These are phyloP conservation scores for Maudiozyma serrabonitensis DNA, from an alignment of 805 yeast species.

Conservation along the genomic window DNA sequence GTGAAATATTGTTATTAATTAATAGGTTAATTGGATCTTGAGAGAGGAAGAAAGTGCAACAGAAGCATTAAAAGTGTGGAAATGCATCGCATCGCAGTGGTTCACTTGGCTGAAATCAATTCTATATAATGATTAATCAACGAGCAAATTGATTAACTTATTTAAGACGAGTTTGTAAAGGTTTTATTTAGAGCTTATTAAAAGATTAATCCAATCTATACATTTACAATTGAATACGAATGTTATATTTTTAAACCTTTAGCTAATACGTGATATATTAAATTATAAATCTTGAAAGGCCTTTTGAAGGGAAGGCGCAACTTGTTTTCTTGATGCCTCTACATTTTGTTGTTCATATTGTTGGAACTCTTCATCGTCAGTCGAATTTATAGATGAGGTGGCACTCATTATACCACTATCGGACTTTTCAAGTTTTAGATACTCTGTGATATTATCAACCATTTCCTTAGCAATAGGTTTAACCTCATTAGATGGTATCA, in stretches of 20 bases:
- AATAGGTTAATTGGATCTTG: too few relatives aligned
- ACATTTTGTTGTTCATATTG: slow-evolving; percentile 42
- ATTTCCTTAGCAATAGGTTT: slow-evolving; percentile 4
- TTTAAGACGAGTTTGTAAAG: too few relatives aligned
- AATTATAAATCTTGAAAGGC: slow-evolving; percentile 11
- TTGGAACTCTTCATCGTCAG: neutral
- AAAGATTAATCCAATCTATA: too few relatives aligned
- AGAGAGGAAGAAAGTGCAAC: too few relatives aligned
- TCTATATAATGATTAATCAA: neutral
- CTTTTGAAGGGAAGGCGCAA: slow-evolving; percentile 49
- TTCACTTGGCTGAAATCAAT: neutral
- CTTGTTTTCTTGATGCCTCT: slow-evolving; percentile 73
- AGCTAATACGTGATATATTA: too few relatives aligned
- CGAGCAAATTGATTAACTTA: neutral
- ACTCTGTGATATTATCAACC: neutral
- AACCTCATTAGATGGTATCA: slow-evolving; percentile 16
- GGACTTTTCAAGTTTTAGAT: neutral
- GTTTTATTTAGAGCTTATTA: too few relatives aligned
- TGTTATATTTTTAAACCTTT: too few relatives aligned
- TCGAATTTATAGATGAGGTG: neutral
- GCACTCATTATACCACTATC: neutral
- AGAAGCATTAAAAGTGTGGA: too few relatives aligned
- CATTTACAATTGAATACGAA: too few relatives aligned
- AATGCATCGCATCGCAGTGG: too few relatives aligned
- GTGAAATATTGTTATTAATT: too few relatives aligned